Evolutionary conservation across 305 asterid species (phyloP), one percentile per base, ranked within the genome.

Genomic region (Euphrasia arctica): DNA sequence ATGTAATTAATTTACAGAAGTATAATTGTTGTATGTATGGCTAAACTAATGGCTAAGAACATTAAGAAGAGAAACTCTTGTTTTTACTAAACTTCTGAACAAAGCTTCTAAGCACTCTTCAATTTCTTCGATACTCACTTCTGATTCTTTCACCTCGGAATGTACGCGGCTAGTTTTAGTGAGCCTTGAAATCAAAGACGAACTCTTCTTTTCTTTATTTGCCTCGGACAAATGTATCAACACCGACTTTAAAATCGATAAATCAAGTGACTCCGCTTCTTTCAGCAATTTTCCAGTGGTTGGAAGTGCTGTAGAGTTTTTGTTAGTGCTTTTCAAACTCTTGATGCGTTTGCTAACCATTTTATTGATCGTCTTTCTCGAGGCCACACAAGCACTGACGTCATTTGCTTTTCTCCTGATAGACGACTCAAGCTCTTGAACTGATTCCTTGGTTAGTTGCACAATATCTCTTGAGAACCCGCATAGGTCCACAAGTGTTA

Each of bases 51-150:
- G 68, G 56, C 58, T 69, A 1, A 62, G 73, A 54, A 55, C 57
- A 62, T 78, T 78, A 12, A 78, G 82, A 41, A 74, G 75, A 39
- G 77, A 68, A 48, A 71, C 82, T 57, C 82, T 68, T 0, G 70
- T 58, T 71, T 61, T 74, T 9, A 74, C 63, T 45, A 74, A 62
- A 32, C 69, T 56, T 70, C 79, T 70, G 50, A 74, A 67, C 0
- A 68, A 54, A 56, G 55, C 34, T 43, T 68, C 81, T 11, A 75
- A 57, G 13, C 59, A 59, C 27, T 78, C 70, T 25, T 65, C 74
- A 0, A 71, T 14, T 70, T 79, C 81, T 31, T 74, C 73, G 56
- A 68, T 68, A 18, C 34, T 18, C 69, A 51, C 39, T 34, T 61
- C 69, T 54, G 69, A 52, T 62, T 9, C 54, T 70, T 54, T 28